Conservation (phyloP, 306 rosid species). For the Luffa aegyptiaca region DNA sequence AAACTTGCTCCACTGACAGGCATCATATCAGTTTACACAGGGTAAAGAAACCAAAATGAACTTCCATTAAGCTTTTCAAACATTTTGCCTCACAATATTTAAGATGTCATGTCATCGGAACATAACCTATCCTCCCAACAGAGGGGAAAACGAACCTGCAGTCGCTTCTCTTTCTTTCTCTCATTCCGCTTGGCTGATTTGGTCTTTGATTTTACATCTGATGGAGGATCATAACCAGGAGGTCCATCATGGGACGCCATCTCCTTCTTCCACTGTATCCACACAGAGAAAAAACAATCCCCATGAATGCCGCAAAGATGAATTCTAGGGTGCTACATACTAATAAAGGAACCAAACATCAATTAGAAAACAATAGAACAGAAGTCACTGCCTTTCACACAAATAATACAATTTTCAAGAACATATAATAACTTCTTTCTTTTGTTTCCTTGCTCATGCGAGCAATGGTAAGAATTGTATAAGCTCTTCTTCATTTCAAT, state of each 20-base stretch:
- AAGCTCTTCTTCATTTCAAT: background rate
- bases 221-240: constrained; percentile 53
- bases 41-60: background rate
- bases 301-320: background rate
- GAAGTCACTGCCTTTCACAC: background rate
- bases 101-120: background rate
- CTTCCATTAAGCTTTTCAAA: background rate
- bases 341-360: background rate
- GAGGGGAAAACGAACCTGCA: constrained; percentile 39
- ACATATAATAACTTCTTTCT: background rate
- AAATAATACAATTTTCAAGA: background rate
- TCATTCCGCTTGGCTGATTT: constrained; percentile 83
- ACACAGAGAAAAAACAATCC: constrained; percentile 1
- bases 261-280: constrained; percentile 68
- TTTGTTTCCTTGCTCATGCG: background rate
- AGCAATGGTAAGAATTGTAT: background rate
- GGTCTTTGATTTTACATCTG: constrained; percentile 56
- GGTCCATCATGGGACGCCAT: constrained; percentile 61
- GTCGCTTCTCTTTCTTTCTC: constrained; percentile 86
- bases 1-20: background rate
- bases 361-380: background rate
- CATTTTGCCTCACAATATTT: background rate
- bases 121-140: background rate
- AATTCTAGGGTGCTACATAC: background rate
- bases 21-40: background rate